phyloP scores from a whole-genome alignment of 2,329 filamentous ascomycete genomes.

The Blastomyces percursus region DNA sequence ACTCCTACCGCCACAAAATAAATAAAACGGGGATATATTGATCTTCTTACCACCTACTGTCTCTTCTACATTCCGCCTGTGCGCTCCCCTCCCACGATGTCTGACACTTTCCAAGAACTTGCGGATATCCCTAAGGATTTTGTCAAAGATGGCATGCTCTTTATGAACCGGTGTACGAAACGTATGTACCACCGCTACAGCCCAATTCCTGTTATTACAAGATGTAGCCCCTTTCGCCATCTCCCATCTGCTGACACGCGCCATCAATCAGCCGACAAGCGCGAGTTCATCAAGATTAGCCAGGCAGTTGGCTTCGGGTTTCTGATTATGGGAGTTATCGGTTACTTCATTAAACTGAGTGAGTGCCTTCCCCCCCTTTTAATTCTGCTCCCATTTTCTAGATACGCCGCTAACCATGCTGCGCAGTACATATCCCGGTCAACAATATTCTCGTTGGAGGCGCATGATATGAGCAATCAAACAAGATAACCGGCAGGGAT shows the following conservation, averaged over 20 bases:
- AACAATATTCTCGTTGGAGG: slow-evolving; percentile 42
- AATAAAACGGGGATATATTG: background rate
- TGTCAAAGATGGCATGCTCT: slow-evolving; percentile 39
- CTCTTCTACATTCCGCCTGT: background rate
- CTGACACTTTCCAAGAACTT: slow-evolving; percentile 50
- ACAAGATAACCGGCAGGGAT: background rate
- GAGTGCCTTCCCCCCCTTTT: slow-evolving; percentile 18
- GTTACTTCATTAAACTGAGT: slow-evolving; percentile 52
- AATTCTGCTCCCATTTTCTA: background rate
- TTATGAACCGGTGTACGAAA: slow-evolving; percentile 40
- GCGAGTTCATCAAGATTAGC: slow-evolving; percentile 51
- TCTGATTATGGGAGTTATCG: slow-evolving; percentile 50
- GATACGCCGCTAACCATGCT: background rate
- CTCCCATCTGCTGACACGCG: slow-evolving; percentile 8
- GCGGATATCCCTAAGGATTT: slow-evolving; percentile 48
- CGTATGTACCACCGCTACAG: slow-evolving; percentile 25
- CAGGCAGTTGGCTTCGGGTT: slow-evolving; percentile 51
- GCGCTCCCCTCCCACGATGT: slow-evolving; percentile 30
- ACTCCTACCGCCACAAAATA: background rate
- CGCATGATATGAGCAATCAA: slow-evolving; percentile 22
- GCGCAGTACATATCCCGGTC: slow-evolving; percentile 39
- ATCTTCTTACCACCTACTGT: background rate
- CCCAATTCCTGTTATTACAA: background rate
- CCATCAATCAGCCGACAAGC: slow-evolving; percentile 42
- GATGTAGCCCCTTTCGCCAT: background rate